Conservation (phyloP, 2,329 filamentous ascomycete species). For the Aureobasidium musti region DNA sequence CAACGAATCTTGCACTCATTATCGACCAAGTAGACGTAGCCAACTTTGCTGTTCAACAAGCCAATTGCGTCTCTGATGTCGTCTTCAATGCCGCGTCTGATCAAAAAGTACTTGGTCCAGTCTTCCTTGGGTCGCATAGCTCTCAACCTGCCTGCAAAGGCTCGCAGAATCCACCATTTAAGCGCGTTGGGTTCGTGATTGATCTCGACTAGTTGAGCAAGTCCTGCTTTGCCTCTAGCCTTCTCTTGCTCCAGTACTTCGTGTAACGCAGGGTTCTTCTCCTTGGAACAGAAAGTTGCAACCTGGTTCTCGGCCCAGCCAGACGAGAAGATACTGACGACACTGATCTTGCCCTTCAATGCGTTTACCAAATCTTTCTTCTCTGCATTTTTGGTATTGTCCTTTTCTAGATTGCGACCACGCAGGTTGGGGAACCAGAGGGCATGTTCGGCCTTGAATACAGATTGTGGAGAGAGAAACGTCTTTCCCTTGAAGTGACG, state of each 20-base stretch:
- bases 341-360: slow-evolving; percentile 70
- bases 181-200: slow-evolving; percentile 83
- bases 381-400: slow-evolving; percentile 65
- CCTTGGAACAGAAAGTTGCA: slow-evolving; percentile 66
- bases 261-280: slow-evolving; percentile 69
- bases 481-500: slow-evolving; percentile 83
- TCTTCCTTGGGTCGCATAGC: slow-evolving; percentile 52
- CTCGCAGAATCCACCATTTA: slow-evolving; percentile 58
- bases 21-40: slow-evolving; percentile 91
- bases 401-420: slow-evolving; percentile 74
- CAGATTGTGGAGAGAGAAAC: slow-evolving; percentile 79
- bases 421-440: slow-evolving; percentile 93
- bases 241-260: slow-evolving; percentile 58
- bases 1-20: slow-evolving; percentile 85
- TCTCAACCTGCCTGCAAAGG: slow-evolving; percentile 57
- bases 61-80: slow-evolving; percentile 61
- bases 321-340: slow-evolving; percentile 80
- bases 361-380: slow-evolving; percentile 71
- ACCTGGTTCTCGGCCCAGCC: slow-evolving; percentile 84
- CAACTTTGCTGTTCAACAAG: slow-evolving; percentile 85
- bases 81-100: slow-evolving; percentile 59
- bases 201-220: slow-evolving; percentile 76
- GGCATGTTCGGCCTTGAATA: slow-evolving; percentile 79
- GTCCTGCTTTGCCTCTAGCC: slow-evolving; percentile 40
- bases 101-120: slow-evolving; percentile 61